Conservation (phyloP, 2,329 filamentous ascomycete species). For the Akanthomyces muscarius region DNA sequence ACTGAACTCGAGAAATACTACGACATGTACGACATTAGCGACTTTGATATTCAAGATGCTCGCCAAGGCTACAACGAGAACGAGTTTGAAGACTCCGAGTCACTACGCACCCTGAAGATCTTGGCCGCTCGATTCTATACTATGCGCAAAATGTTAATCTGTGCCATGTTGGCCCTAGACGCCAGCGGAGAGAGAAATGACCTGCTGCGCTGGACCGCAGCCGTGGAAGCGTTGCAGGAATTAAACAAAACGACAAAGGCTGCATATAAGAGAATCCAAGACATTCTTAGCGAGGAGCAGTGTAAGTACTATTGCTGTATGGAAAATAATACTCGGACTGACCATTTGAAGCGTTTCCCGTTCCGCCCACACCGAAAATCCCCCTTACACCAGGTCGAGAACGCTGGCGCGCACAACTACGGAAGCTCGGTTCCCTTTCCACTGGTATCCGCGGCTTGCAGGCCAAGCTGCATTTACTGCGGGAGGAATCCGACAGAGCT, state of each 20-base stretch:
- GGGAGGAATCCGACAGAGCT: slow-evolving; percentile 80
- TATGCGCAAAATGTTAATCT: slow-evolving; percentile 79
- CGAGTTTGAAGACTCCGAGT: slow-evolving; percentile 73
- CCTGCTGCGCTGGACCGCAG: slow-evolving; percentile 72
- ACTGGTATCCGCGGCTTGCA: slow-evolving; percentile 88
- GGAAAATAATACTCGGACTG: slow-evolving; percentile 17
- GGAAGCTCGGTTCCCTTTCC: slow-evolving; percentile 82
- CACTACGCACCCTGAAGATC: slow-evolving; percentile 75
- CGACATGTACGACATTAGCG: slow-evolving; percentile 79
- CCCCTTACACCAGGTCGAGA: slow-evolving; percentile 72
- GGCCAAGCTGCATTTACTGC: slow-evolving; percentile 86
- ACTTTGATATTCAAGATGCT: slow-evolving; percentile 68
- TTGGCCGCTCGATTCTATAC: slow-evolving; percentile 76
- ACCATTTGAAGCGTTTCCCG: slow-evolving; percentile 44
- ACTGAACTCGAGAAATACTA: slow-evolving; percentile 87
- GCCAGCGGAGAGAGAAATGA: slow-evolving; percentile 75
- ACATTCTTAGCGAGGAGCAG: slow-evolving; percentile 74
- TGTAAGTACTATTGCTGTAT: slow-evolving; percentile 46
- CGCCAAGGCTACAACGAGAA: slow-evolving; percentile 59
- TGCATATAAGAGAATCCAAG: slow-evolving; percentile 62
- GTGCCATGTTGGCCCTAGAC: slow-evolving; percentile 82
- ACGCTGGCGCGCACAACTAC: slow-evolving; percentile 78
- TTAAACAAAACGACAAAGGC: slow-evolving; percentile 59
- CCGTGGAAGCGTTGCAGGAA: slow-evolving; percentile 68
- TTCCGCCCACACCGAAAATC: slow-evolving; percentile 53